phyloP scores from a whole-genome alignment of 441 rosid species.

The Hura crepitans region DNA sequence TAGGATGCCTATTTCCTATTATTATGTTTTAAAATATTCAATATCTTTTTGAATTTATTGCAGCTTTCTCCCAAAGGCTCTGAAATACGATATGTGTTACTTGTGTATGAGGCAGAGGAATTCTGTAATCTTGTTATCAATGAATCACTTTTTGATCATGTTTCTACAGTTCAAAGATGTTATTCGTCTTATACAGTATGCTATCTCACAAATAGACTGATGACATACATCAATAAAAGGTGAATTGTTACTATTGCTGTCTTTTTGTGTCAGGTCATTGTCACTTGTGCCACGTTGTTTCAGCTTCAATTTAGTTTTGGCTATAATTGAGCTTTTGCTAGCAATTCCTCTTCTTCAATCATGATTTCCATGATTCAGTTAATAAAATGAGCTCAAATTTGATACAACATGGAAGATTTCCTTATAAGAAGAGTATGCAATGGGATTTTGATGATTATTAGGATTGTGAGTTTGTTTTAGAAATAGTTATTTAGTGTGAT shows the following conservation, averaged over 20 bases:
- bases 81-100: conserved; percentile 54
- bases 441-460: conserved; percentile 5
- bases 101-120: conserved; percentile 81
- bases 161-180: conserved; percentile 51
- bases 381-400: background rate
- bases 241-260: conserved; percentile 23
- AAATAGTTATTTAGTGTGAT: background rate
- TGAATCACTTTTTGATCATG: conserved; percentile 52
- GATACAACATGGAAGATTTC: background rate
- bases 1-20: background rate
- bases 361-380: background rate
- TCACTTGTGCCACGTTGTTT: background rate
- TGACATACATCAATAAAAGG: conserved; percentile 78
- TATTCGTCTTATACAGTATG: conserved; percentile 81
- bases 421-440: background rate
- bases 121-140: conserved; percentile 68
- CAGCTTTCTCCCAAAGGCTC: conserved; percentile 55
- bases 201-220: conserved; percentile 78
- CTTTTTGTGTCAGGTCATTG: conserved; percentile 6
- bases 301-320: background rate
- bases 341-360: background rate
- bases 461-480: background rate
- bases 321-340: background rate
- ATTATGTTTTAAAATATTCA: conserved; percentile 19
- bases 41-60: conserved; percentile 26